A percentile compares a stretch with the other conserved stretches of the same genome.
These are phyloP conservation scores for Saccharata proteae DNA, from an alignment of 2,329 filamentous ascomycete species.

Conservation along the genomic window DNA sequence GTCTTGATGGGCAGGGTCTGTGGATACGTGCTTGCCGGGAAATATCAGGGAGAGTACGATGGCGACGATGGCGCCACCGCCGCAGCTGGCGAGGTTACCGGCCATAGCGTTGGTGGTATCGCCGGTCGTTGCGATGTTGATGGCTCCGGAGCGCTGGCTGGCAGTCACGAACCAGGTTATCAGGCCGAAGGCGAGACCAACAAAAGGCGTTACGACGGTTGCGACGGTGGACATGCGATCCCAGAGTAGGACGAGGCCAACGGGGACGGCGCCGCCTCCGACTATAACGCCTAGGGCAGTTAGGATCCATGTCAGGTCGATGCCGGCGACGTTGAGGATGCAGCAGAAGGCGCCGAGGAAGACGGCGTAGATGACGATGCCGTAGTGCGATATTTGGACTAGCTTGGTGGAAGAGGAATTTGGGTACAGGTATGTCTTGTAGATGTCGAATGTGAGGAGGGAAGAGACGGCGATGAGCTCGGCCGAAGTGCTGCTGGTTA, in stretches of 20 bases:
- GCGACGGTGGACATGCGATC: conserved; percentile 36
- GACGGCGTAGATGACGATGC: conserved; percentile 41
- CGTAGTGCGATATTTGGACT: conserved; percentile 41
- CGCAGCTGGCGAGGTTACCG: conserved; percentile 26
- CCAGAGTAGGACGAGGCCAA: conserved; percentile 43
- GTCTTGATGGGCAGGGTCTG: conserved; percentile 13
- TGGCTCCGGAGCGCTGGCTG: conserved; percentile 33
- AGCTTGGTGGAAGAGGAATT: conserved; percentile 35
- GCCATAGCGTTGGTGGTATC: conserved; percentile 28
- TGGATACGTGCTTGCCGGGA: conserved; percentile 17
- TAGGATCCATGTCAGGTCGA: conserved; percentile 42
- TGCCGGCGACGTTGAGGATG: conserved; percentile 39
- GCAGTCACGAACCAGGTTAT: conserved; percentile 42
- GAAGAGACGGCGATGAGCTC: conserved; percentile 43
- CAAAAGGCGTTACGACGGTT: conserved; percentile 37
- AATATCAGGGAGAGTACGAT: conserved; percentile 22
- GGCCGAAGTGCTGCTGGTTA: conserved; percentile 37
- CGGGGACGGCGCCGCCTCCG: conserved; percentile 42
- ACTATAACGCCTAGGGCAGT: conserved; percentile 44
- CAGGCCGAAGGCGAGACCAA: conserved; percentile 40
- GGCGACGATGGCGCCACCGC: conserved; percentile 22
- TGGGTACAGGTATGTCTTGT: conserved; percentile 38
- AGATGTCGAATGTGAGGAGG: conserved; percentile 43
- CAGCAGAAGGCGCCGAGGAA: conserved; percentile 31
- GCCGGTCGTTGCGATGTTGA: conserved; percentile 38